A percentile compares a stretch with the other conserved stretches of the same genome.
Conservation (phyloP, 225 moss, liverwort and hornwort genomes). For the Anthoceros angustus region DNA sequence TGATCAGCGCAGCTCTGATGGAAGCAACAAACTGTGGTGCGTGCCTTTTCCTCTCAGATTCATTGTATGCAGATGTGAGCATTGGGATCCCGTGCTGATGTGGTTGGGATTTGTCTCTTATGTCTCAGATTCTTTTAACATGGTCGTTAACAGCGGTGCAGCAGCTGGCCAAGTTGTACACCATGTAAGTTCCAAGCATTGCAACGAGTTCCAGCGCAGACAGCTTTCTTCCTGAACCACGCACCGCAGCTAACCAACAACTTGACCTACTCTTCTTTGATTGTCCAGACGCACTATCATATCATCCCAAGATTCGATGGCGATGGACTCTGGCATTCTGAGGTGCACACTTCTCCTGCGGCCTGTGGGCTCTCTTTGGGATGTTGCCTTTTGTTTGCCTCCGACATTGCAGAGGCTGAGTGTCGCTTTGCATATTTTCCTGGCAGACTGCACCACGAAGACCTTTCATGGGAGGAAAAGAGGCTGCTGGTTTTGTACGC, state of each 20-base stretch:
- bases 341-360: not conserved
- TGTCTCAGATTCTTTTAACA: constrained; percentile 42
- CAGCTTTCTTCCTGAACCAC: too few species aligned
- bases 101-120: not conserved
- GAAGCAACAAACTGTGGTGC: constrained; percentile 46
- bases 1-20: constrained; percentile 40
- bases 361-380: not conserved
- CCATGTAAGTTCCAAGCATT: constrained; percentile 24
- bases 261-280: not conserved
- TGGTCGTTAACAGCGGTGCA: constrained; percentile 50
- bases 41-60: constrained; percentile 9
- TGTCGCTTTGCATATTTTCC: not conserved
- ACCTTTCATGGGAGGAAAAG: constrained; percentile 3
- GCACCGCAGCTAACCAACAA: too few species aligned
- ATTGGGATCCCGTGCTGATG: not conserved
- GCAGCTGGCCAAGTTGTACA: constrained; percentile 57
- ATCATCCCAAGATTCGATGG: constrained; percentile 3
- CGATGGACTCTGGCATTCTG: not conserved
- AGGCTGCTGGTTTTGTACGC: not conserved
- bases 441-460: not conserved
- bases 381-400: not conserved
- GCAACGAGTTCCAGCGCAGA: not conserved
- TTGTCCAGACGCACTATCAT: not conserved
- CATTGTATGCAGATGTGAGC: constrained; percentile 1
- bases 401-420: not conserved